A percentile compares a stretch with the other conserved stretches of the same genome.
Evolutionary conservation across 1,284 basidiomycete genomes (phyloP).

Genomic region (Pseudozyma pruni): DNA sequence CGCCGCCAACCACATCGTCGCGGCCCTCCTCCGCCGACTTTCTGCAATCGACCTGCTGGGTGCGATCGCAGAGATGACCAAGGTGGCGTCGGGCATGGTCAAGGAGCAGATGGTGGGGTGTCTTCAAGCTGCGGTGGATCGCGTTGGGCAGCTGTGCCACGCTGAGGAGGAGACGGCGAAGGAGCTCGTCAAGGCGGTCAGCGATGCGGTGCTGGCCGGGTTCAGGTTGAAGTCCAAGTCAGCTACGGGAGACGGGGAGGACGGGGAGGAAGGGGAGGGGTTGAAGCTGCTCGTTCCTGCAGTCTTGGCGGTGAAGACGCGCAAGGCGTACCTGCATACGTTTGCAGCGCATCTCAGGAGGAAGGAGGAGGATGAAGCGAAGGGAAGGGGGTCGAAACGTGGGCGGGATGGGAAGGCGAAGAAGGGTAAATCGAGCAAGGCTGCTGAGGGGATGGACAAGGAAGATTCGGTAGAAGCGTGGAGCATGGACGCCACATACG

Average conservation of each 20-base stretch:
- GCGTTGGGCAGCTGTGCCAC: slow-evolving; percentile 11
- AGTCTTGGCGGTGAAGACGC: slow-evolving; percentile 39
- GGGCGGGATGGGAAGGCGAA: slow-evolving; percentile 27
- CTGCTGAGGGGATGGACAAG: slow-evolving; percentile 8
- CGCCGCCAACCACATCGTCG: slow-evolving; percentile 62
- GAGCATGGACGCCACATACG: slow-evolving; percentile 30
- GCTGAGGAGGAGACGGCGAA: slow-evolving; percentile 3
- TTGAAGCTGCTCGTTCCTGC: slow-evolving; percentile 36
- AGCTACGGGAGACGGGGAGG: not conserved
- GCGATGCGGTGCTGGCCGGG: slow-evolving; percentile 21
- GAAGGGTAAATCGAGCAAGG: slow-evolving; percentile 15
- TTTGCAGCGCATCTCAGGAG: slow-evolving; percentile 19
- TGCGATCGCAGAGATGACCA: slow-evolving; percentile 21
- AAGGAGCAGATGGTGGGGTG: slow-evolving; percentile 41
- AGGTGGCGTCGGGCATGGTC: slow-evolving; percentile 34
- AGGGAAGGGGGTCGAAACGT: slow-evolving; percentile 17
- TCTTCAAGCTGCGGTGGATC: slow-evolving; percentile 30
- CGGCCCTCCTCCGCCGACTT: slow-evolving; percentile 40
- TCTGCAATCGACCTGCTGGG: not conserved
- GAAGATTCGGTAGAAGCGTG: slow-evolving; percentile 13
- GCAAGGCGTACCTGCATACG: slow-evolving; percentile 45
- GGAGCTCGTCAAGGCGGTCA: slow-evolving; percentile 23
- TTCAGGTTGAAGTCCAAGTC: slow-evolving; percentile 23
- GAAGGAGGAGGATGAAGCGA: slow-evolving; percentile 4
- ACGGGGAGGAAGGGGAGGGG: slow-evolving; percentile 9